phyloP scores from a whole-genome alignment of 495 filamentous ascomycete species.

The Podospora anserina region DNA sequence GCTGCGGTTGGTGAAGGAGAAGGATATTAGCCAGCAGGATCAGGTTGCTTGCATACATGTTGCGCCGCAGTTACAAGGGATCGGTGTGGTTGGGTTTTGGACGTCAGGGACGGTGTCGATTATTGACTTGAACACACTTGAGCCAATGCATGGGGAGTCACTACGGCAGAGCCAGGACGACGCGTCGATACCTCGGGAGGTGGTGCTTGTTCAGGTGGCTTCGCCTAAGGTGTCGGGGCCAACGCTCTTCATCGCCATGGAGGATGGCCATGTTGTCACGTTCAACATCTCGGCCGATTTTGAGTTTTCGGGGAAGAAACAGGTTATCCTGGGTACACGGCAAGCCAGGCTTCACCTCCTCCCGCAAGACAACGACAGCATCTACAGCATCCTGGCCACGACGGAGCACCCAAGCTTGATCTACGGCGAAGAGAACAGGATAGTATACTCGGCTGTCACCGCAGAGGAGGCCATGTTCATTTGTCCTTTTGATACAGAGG shows the following conservation, averaged over 20 bases:
- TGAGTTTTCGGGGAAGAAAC: conserved; percentile 67
- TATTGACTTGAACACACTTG: conserved; percentile 60
- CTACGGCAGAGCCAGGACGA: conserved; percentile 58
- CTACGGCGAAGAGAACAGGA: conserved; percentile 79
- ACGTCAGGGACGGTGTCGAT: conserved; percentile 70
- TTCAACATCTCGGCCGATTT: conserved; percentile 67
- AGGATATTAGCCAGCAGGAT: conserved; percentile 58
- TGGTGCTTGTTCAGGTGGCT: conserved; percentile 73
- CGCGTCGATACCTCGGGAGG: conserved; percentile 74
- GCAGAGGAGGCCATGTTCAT: conserved; percentile 78
- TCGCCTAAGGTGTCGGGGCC: conserved; percentile 49
- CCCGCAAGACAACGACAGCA: conserved; percentile 51
- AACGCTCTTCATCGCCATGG: conserved; percentile 88
- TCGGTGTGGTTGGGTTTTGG: conserved; percentile 83
- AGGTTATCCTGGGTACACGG: conserved; percentile 80
- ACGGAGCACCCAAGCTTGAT: conserved; percentile 93
- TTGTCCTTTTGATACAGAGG: conserved; percentile 75
- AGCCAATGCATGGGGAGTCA: conserved; percentile 45
- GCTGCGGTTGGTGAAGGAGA: conserved; percentile 53
- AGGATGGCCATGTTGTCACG: conserved; percentile 86
- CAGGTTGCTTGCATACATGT: conserved; percentile 81
- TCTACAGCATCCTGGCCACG: conserved; percentile 85
- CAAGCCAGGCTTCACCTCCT: conserved; percentile 76
- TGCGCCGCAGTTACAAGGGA: conserved; percentile 37
- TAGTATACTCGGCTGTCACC: conserved; percentile 94